Base-by-base conservation (phyloP, 2,329 filamentous ascomycete species). In the Fusarium lateritium region DNA sequence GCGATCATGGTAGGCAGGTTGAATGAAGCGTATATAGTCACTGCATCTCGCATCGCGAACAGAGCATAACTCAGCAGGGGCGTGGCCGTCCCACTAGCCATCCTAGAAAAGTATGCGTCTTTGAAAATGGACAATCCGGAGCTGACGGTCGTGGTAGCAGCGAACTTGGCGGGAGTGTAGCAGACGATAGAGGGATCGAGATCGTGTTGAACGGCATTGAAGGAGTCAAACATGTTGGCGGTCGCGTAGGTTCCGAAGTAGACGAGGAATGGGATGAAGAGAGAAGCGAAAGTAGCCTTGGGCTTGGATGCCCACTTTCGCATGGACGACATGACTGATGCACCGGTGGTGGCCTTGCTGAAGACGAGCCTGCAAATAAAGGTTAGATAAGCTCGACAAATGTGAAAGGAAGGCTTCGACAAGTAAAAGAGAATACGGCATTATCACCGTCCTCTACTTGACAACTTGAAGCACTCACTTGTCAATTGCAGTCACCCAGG, bases 211-310 rank as follows among this genome's bases (percentile, higher is more conserved):
- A 67, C 58, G 3, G 72, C 68, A 14, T 74, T 60, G 28, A 74
- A 64, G 6, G 72, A 70, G 26, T 74, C 72, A 39, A 74, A 73
- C 40, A 73, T 53, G 52, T 74, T 74, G 44, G 72, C 70, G 1
- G 72, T 74, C 3, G 72, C 72, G 28, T 73, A 74, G 26, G 72
- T 74, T 44, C 72, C 72, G 40, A 74, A 74, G 42, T 74, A 74
- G 50, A 74, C 72, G 10, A 74, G 70, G 21, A 73, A 72, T 1
- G 72, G 72, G 28, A 74, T 58, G 34, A 73, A 66, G 28, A 73
- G 68, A 8, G 68, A 63, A 4, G 56, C 69, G 13, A 74, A 51
- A 9, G 70, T 60, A 10, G 69, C 62, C 21, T 62, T 73, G 15
- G 72, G 72, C 21, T 69, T 70, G 26, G 65, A 66, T 5, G 56